Base-by-base conservation (phyloP, 1,284 basidiomycete species). In the Tausonia pullulans region DNA sequence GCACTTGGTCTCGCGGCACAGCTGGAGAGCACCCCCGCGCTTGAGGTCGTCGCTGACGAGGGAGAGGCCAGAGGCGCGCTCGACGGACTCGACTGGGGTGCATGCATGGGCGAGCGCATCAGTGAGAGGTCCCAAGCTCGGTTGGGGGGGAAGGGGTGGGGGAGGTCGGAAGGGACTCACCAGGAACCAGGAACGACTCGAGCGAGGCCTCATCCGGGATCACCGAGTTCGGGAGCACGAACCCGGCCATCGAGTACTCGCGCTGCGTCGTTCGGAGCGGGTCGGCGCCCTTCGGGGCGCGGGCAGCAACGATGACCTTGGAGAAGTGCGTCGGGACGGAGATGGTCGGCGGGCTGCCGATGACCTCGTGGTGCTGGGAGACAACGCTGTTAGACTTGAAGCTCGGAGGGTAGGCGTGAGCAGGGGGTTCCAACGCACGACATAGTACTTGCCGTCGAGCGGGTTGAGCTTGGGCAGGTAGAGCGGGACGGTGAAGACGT, bases 291-390 rank as follows among this genome's bases (percentile, higher is more conserved):
- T 56, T 27, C 9, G 71, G 46, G 27, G 70, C 68, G 50, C 83
- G 83, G 0, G 89, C 82, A 1, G 88, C 84, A 61, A 97, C 80
- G 41, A 98, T 85, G 44, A 98, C 93, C 77, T 98, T 98, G 46
- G 95, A 95, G 75, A 98, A 98, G 74, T 99, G 96, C 4, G 96
- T 98, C 0, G 96, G 96, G 6, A 98, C 96, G 46, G 88, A 80
- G 62, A 98, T 81, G 71, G 87, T 89, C 4, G 92, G 91, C 40
- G 91, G 93, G 48, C 82, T 84, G 0, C 95, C 96, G 69, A 98
- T 97, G 52, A 98, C 89, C 81, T 96, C 92, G 74, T 96, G 85
- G 2, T 82, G 85, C 89, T 94, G 68, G 6, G 45, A 14, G 43
- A 49, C 44, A 40, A 41, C 2, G 40, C 59, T 49, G 48, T 49